Evolutionary conservation across 192 early-diverging fungal species (phyloP), one percentile per base, ranked within the genome.

Genomic region (Podila minutissima): DNA sequence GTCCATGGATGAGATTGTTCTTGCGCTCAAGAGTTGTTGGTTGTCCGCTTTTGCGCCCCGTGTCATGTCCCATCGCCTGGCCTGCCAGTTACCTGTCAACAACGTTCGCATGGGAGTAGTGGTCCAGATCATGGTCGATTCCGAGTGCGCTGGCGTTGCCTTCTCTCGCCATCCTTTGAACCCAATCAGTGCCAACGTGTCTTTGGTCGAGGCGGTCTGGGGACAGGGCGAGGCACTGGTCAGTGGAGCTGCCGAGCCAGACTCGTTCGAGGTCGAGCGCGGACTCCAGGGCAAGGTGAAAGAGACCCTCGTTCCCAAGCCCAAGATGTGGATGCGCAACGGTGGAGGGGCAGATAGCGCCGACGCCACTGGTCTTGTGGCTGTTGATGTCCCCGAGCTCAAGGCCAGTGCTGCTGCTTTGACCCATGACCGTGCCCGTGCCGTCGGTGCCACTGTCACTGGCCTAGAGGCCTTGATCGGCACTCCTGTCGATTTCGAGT

Each of bases 191-290:
- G 84, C 82, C 41, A 63, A 82, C 19, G 78, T 69, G 0, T 59
- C 82, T 13, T 49, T 78, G 26, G 74, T 87, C 28, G 84, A 82
- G 41, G 86, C 78, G 51, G 71, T 82, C 19, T 87, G 84, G 74
- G 86, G 86, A 20, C 83, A 87, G 28, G 86, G 86, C 0, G 86
- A 88, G 64, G 84, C 86, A 19, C 66, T 88, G 10, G 86, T 88
- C 4, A 84, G 84, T 24, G 86, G 86, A 46, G 73, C 83, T 33
- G 85, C 87, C 8, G 83, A 87, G 62, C 86, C 86, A 26, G 86
- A 88, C 50, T 83, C 73, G 24, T 86, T 83, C 64, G 72, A 83
- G 67, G 75, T 86, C 46, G 76, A 79, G 70, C 76, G 66, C 11
- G 76, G 76, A 48, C 51, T 59, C 17, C 33, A 79, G 13, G 76